Conservation (phyloP, 352 stramenopile species). For the Phytophthora litchii region DNA sequence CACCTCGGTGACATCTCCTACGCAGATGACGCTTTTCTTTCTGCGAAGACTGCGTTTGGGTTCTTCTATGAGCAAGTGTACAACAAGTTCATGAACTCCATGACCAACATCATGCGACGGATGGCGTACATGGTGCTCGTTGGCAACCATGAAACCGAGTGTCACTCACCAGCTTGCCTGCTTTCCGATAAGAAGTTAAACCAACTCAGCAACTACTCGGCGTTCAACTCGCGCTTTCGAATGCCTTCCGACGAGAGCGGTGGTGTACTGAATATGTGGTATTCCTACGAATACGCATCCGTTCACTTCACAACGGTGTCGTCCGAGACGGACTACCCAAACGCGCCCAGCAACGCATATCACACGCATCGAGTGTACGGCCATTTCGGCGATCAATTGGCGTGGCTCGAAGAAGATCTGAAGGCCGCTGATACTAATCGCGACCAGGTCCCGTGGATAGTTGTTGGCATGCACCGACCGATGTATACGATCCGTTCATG, state of each 20-base stretch:
- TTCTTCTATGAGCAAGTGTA: conserved; percentile 56
- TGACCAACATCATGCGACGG: conserved; percentile 41
- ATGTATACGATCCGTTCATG: conserved; percentile 50
- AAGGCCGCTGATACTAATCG: conserved; percentile 53
- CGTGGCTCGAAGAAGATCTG: conserved; percentile 61
- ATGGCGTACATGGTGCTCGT: conserved; percentile 72
- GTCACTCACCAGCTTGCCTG: conserved; percentile 45
- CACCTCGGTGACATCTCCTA: conserved; percentile 42
- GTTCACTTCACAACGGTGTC: conserved; percentile 77
- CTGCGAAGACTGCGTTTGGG: conserved; percentile 25
- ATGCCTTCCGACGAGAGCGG: conserved; percentile 47
- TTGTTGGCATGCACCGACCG: conserved; percentile 59
- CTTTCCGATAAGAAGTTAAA: conserved; percentile 28
- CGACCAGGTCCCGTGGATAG: conserved; percentile 50
- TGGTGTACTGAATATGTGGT: conserved; percentile 49
- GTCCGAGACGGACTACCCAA: conserved; percentile 62
- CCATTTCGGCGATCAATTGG: conserved; percentile 49
- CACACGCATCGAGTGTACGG: conserved; percentile 34
- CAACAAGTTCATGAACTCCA: conserved; percentile 72
- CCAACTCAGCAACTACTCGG: conserved; percentile 58
- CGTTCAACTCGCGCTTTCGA: conserved; percentile 48
- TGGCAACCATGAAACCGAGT: conserved; percentile 77
- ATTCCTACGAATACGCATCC: conserved; percentile 45
- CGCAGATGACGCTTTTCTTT: conserved; percentile 38
- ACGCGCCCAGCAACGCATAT: conserved; percentile 47